A percentile compares a stretch with the other conserved stretches of the same genome.
Evolutionary conservation across 2,329 filamentous ascomycete species (phyloP).

Genomic region (Venturia pyrina): DNA sequence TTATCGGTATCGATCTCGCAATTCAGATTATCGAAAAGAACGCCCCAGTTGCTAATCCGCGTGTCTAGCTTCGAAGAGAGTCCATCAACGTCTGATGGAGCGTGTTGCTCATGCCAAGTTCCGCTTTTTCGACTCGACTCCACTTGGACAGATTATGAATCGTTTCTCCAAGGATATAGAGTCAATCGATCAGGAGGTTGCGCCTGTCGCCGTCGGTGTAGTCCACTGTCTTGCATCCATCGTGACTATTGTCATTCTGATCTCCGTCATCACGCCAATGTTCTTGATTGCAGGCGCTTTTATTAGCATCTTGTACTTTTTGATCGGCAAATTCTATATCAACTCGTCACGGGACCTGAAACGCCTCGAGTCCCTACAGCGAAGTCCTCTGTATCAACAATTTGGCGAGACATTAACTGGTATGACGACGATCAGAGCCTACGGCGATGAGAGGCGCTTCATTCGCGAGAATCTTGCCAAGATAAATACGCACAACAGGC

Average conservation of each 20-base stretch:
- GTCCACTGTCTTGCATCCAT: constrained; percentile 59
- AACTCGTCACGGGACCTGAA: constrained; percentile 91
- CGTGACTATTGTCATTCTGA: constrained; percentile 76
- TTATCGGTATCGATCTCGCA: not conserved
- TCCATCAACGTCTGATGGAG: constrained; percentile 70
- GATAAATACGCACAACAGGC: constrained; percentile 84
- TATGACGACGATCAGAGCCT: constrained; percentile 93
- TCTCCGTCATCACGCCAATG: constrained; percentile 77
- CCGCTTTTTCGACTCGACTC: constrained; percentile 95
- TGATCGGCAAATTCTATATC: constrained; percentile 81
- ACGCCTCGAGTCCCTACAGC: constrained; percentile 83
- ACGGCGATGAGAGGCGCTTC: constrained; percentile 87
- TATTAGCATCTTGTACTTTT: constrained; percentile 72
- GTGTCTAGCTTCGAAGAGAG: constrained; percentile 60
- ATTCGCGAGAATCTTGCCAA: constrained; percentile 80
- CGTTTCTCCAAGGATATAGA: constrained; percentile 97
- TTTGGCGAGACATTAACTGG: constrained; percentile 93
- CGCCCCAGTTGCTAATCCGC: not conserved
- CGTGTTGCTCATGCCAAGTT: constrained; percentile 83
- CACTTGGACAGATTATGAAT: constrained; percentile 94
- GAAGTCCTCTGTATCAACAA: constrained; percentile 93
- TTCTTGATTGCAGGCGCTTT: constrained; percentile 82
- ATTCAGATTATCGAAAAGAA: too few relatives aligned
- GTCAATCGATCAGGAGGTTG: constrained; percentile 89
- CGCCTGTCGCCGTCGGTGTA: constrained; percentile 74